Base-by-base conservation (phyloP, 2,329 filamentous ascomycete species). In the Aureobasidium subglaciale region DNA sequence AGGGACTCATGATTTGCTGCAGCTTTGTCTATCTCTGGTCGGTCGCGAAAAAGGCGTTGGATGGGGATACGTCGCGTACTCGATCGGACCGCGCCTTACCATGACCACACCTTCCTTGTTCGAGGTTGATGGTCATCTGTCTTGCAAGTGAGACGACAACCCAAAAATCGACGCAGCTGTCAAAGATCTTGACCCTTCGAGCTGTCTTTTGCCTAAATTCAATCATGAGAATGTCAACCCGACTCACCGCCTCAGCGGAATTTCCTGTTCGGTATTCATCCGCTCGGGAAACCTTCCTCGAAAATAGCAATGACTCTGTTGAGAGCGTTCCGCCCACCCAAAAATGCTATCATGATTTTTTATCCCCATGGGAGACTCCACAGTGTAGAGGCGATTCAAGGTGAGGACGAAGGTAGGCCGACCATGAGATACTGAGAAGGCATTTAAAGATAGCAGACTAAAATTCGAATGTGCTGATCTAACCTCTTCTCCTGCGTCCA, bases 221-320 rank as follows among this genome's bases (percentile, higher is more conserved):
- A 32, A 34, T 16, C 10, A 9, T 11, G n/a, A 15, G 16, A 7
- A n/a, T n/a, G n/a, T n/a, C n/a, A n/a, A n/a, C n/a, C n/a, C n/a
- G 25, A 13, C 24, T 46, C 25, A 34, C 42, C 18, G 42, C 18
- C 29, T 22, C 3, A 15, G 9, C 16, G 43, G 16, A 24, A 30
- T 27, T 45, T 15, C 25, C 43, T 2, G 10, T 34, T 34, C 6
- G 2, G 13, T n/a, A 24, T 8, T 22, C 20, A 9, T 18, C 43
- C 43, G 43, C 13, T 52, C 48, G 48, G 48, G 35, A 32, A 7
- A 52, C 48, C 25, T 52, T 52, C 48, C 48, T 32, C 18, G 11
- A 22, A 15, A 8, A 3, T 13, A 40, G n/a, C 16, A 20, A n/a
- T 30, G 34, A 40, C 48, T 52, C 27, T 30, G 48, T 52, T 52